These are phyloP conservation scores for Leccinum aurantiacum DNA, from an alignment of 768 basidiomycete species.

Conservation along the genomic window DNA sequence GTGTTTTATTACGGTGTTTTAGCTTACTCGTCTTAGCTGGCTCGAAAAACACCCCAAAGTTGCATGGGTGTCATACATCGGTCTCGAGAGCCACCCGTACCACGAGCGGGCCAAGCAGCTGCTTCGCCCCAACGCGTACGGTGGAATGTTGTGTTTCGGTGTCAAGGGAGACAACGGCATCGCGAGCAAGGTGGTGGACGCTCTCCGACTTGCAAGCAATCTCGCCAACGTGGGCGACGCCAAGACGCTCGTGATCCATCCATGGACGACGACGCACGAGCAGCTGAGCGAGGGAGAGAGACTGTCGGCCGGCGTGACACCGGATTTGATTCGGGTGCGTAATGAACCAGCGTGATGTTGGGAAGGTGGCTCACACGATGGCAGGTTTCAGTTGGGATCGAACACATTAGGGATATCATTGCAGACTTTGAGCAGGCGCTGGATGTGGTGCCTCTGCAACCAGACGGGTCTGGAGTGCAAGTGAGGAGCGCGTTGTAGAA, in stretches of 20 bases:
- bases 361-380: not conserved
- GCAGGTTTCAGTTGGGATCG: conserved; percentile 46
- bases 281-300: too few species aligned
- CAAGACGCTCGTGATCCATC: too few species aligned
- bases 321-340: conserved; percentile 32
- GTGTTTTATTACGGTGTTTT: not conserved
- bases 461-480: not conserved
- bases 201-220: too few species aligned
- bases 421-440: conserved; percentile 47
- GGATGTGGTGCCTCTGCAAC: conserved; percentile 17
- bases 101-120: conserved; percentile 57
- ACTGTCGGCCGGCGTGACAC: too few species aligned
- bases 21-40: conserved; percentile 32
- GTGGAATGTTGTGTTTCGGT: conserved; percentile 82
- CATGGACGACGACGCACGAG: too few species aligned
- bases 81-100: conserved; percentile 60
- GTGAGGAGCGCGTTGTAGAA: conserved; percentile 1
- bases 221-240: too few species aligned
- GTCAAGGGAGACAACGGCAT: conserved; percentile 45
- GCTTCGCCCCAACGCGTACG: conserved; percentile 52
- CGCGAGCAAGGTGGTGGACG: too few species aligned
- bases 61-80: conserved; percentile 78
- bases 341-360: not conserved
- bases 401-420: conserved; percentile 47
- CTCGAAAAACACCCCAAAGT: conserved; percentile 66